A percentile compares a stretch with the other conserved stretches of the same genome.
phyloP scores from a whole-genome alignment of 208 protist genomes.

The Willaertia magna region DNA sequence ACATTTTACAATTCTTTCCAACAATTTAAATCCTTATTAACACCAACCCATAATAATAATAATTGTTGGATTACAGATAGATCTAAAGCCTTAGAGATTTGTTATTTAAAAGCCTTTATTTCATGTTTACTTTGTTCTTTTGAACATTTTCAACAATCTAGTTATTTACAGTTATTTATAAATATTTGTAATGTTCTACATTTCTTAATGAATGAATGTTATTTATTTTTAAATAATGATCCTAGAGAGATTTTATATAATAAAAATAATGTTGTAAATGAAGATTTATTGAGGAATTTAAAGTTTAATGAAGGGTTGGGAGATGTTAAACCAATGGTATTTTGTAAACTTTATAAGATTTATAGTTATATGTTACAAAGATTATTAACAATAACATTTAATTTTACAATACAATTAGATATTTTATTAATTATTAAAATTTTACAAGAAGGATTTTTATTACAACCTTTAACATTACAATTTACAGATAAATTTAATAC shows the following conservation, averaged over 20 bases:
- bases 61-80: background rate
- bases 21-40: too few relatives aligned
- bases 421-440: background rate
- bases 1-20: too few relatives aligned
- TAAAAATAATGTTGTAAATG: too few relatives aligned
- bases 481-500: background rate
- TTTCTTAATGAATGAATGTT: background rate
- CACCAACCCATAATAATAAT: too few relatives aligned
- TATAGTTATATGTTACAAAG: background rate
- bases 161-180: background rate
- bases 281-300: too few relatives aligned
- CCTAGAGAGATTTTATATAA: background rate
- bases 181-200: background rate
- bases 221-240: too few relatives aligned
- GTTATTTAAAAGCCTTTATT: background rate
- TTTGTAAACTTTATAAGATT: background rate
- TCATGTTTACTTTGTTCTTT: background rate
- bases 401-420: background rate
- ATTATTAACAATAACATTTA: background rate
- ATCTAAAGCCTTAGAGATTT: background rate
- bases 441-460: background rate
- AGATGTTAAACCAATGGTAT: background rate
- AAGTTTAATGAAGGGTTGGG: too few relatives aligned
- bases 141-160: too few relatives aligned
- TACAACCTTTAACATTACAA: background rate